Evolutionary conservation across 495 filamentous ascomycete genomes (phyloP).

Genomic region (Hypoxylon lienhwacheense): DNA sequence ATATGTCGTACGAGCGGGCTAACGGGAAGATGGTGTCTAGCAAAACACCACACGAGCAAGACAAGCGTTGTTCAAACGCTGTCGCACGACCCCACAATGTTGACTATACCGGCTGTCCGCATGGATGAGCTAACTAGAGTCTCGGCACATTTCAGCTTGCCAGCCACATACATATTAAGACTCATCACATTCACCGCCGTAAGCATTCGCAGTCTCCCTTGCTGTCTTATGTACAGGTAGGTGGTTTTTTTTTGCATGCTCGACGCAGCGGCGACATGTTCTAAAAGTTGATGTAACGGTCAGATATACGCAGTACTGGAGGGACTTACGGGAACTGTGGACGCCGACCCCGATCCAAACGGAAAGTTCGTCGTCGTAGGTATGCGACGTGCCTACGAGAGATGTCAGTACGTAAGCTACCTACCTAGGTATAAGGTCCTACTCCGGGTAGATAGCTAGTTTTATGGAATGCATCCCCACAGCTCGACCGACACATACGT

Average conservation of each 20-base stretch:
- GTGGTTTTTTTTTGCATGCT: no score
- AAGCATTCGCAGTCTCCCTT: neutral
- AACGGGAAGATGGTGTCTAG: neutral
- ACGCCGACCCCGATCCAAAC: neutral
- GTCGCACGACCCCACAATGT: conserved; percentile 1
- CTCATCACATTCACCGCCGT: conserved; percentile 14
- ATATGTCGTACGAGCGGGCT: neutral
- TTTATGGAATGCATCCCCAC: no score
- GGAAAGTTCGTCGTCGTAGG: no score
- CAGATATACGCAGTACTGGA: no score
- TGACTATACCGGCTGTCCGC: neutral
- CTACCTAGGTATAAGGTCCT: no score
- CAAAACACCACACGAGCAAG: neutral
- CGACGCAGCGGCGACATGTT: conserved; percentile 7
- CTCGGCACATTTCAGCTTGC: conserved; percentile 16
- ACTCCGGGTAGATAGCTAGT: no score
- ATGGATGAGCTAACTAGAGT: neutral
- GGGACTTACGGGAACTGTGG: no score
- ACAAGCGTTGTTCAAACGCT: neutral
- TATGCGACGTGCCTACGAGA: no score
- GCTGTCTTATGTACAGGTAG: neutral
- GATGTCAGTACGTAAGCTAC: no score
- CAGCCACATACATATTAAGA: conserved; percentile 13
- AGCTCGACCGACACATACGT: neutral
- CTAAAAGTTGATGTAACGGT: no score